phyloP scores from a whole-genome alignment of 495 filamentous ascomycete species.

The Venustampulla echinocandica region DNA sequence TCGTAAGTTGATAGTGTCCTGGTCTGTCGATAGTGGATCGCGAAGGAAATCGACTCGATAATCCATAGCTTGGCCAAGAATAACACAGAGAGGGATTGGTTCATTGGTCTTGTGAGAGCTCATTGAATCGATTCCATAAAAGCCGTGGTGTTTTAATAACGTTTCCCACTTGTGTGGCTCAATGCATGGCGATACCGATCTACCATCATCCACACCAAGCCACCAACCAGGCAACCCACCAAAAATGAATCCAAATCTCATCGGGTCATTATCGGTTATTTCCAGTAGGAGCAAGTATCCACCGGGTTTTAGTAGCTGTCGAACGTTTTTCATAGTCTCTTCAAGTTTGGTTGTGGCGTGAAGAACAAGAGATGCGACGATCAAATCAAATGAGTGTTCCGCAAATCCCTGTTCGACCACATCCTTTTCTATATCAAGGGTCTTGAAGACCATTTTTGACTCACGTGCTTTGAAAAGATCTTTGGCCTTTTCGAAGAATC shows the following conservation, averaged over 20 bases:
- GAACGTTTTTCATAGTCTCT: constrained; percentile 30
- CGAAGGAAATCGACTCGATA: not conserved
- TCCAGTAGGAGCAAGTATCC: constrained; percentile 29
- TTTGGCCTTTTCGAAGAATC: constrained; percentile 38
- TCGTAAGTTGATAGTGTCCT: no score
- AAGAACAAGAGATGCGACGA: constrained; percentile 42
- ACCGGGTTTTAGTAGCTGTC: constrained; percentile 27
- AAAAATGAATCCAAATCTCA: constrained; percentile 17
- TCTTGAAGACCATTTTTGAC: constrained; percentile 17
- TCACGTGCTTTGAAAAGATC: constrained; percentile 25
- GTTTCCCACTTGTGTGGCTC: constrained; percentile 29
- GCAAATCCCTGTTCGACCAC: constrained; percentile 37
- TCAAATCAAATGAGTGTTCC: constrained; percentile 35
- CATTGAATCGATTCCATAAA: constrained; percentile 36
- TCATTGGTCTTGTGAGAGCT: constrained; percentile 1
- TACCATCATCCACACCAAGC: constrained; percentile 34
- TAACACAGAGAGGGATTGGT: not conserved
- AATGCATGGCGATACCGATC: constrained; percentile 30
- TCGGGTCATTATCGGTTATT: constrained; percentile 1
- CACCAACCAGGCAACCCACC: constrained; percentile 44
- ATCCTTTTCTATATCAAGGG: constrained; percentile 39
- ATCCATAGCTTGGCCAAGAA: not conserved
- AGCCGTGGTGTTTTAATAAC: constrained; percentile 31
- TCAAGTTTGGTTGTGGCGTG: constrained; percentile 36
- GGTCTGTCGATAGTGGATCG: not conserved